Evolutionary conservation across 768 basidiomycete species (phyloP), one percentile per base, ranked within the genome.

Genomic region (Psilocybe subaeruginosa): DNA sequence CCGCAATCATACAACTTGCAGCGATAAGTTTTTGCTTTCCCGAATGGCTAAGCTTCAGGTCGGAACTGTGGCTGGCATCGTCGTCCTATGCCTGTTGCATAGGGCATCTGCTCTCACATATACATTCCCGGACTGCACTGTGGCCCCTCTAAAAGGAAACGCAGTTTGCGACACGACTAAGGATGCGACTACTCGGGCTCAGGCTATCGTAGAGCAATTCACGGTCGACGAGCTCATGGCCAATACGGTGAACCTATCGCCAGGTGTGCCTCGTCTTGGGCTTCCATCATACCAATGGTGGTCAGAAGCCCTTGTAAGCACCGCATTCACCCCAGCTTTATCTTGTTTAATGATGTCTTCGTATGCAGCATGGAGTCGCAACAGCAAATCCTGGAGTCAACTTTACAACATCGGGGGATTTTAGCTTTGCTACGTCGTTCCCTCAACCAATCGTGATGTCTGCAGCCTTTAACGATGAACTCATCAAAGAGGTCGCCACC

Each of bases 271-370:
- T 56, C 79, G 84, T 9, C 75, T 85, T 2, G 85, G 84, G n/a
- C 70, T 87, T 27, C 83, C 84, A 8, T 67, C 79, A 16, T 87
- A 87, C 55, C 75, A 84, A 50, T 86, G 85, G 84, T 87, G 85
- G 85, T 82, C 80, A 23, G 85, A 87, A 73, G 85, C 79, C 2
- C 66, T 87, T 66, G 85, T 85, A 64, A 58, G 77, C 30, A 11
- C 41, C 68, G 30, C 31, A 11, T 23, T 60, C 31, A 57, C 30
- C 4, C 37, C 33, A 47, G 27, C 51, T 46, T 29, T 56, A 19
- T 12, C 12, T 2, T 3, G 29, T 16, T 30, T 19, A 16, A 16
- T 64, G 41, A 45, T 6, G 33, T 45, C 8, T 47, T n/a, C 41
- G 37, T 51, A 27, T 45, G 7, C 63, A 85, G 84, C 85, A 87